Conservation (phyloP, 441 rosid genomes). For the Pelargonium cotyledonis region DNA sequence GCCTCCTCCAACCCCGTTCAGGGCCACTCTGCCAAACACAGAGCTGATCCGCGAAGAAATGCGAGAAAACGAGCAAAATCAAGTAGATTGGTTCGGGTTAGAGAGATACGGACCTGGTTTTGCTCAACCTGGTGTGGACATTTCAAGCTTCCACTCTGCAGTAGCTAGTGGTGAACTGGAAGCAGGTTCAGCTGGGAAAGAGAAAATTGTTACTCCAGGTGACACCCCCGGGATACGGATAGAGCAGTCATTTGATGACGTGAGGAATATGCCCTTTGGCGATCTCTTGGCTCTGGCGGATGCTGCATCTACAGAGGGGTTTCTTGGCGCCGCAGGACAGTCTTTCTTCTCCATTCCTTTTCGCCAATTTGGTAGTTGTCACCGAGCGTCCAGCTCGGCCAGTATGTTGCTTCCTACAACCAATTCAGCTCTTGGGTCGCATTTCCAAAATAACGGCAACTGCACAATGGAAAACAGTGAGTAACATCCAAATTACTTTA, state of each 20-base stretch:
- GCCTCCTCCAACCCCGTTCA: conserved; percentile 46
- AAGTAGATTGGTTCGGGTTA: conserved; percentile 25
- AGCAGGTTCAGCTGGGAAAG: conserved; percentile 6
- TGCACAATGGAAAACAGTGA: conserved; percentile 21
- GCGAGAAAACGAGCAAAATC: conserved; percentile 22
- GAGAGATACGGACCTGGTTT: conserved; percentile 28
- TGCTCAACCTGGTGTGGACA: conserved; percentile 12
- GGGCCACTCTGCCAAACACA: conserved; percentile 30
- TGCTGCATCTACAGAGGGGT: conserved; percentile 28
- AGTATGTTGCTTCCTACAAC: neutral
- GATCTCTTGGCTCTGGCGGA: conserved; percentile 57
- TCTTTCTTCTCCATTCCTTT: conserved; percentile 14
- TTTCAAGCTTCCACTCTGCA: conserved; percentile 14
- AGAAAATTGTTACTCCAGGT: neutral
- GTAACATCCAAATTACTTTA: conserved; percentile 9
- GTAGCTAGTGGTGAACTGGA: conserved; percentile 10
- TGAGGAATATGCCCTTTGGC: conserved; percentile 30
- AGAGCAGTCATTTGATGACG: conserved; percentile 19
- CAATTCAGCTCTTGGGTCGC: conserved; percentile 7
- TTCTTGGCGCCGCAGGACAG: neutral
- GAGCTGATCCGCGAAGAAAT: conserved; percentile 23
- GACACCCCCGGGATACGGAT: conserved; percentile 13
- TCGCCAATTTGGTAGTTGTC: conserved; percentile 1
- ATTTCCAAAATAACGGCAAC: conserved; percentile 8
- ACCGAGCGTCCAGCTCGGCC: conserved; percentile 1